Evolutionary conservation across 2,329 filamentous ascomycete species (phyloP), one percentile per base, ranked within the genome.

Genomic region (Fusarium kyushuense): DNA sequence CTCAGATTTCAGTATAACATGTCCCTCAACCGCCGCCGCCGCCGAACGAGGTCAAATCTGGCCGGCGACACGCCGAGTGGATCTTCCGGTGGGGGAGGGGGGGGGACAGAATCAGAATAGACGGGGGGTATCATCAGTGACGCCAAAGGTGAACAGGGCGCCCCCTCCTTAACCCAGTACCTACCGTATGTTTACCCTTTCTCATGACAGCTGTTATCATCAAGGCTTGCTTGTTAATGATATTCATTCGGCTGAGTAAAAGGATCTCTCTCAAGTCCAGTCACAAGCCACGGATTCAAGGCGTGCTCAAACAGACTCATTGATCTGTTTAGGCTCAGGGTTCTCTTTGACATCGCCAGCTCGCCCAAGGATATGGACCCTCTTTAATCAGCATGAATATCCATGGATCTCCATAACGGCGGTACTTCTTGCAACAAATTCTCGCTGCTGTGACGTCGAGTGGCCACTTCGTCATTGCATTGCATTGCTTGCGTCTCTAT

Each of bases 41-140:
- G 68, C 67, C 69, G 64, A 63, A 57, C 54, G 57, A 58, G 66
- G 51, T 70, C 59, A 56, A 58, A 58, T 65, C 55, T 62, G 67
- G 62, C 71, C 69, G 69, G 71, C 67, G 69, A 73, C 59, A 59
- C 65, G 52, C 69, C 57, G 71, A 74, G 71, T 73, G 71, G 71
- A 61, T 65, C 61, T 33, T n/a, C 58, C 49, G 43, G 71, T 73
- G 71, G 71, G 64, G 71, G 71, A 41, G 11, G 54, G 71, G 71
- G 64, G 71, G 71, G 43, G 11, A 56, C 47, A 29, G 41, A 30
- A 45, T 30, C 25, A 29, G 41, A 43, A 30, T 49, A 49, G 47
- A 49, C 38, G 47, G 47, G 47, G 47, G 47, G 47, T 51, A 51
- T 29, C 47, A 55, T 66, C 67, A 66, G 65, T 68, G 68, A 68